Conservation (phyloP, 768 basidiomycete species). For the Terana coerulea region DNA sequence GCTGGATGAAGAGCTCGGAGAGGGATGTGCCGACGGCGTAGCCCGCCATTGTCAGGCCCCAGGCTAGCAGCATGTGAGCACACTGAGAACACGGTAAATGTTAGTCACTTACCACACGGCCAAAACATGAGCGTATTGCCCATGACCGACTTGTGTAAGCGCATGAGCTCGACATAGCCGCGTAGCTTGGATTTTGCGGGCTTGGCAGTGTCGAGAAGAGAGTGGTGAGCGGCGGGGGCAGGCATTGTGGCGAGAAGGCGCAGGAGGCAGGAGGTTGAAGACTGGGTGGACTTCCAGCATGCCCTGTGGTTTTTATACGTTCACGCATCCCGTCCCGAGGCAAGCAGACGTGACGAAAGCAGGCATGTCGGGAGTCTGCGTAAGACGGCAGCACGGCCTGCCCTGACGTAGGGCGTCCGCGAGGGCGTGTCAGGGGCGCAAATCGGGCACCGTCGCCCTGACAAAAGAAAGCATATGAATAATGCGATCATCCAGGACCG, state of each 20-base stretch:
- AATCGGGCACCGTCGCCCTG: too few species aligned
- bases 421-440: too few species aligned
- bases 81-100: background rate
- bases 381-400: too few species aligned
- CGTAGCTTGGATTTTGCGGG: conserved; percentile 10
- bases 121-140: conserved; percentile 24
- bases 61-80: conserved; percentile 12
- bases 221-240: conserved; percentile 5
- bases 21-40: conserved; percentile 12
- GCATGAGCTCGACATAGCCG: conserved; percentile 20
- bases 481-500: too few species aligned
- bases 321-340: too few species aligned
- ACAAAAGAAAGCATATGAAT: too few species aligned
- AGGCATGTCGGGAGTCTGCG: too few species aligned
- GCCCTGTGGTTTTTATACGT: too few species aligned
- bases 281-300: too few species aligned
- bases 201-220: background rate
- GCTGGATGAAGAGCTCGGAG: conserved; percentile 9
- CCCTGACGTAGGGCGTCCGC: too few species aligned
- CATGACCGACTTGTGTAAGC: conserved; percentile 20
- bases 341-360: too few species aligned
- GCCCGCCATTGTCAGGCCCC: conserved; percentile 22
- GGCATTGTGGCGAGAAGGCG: background rate
- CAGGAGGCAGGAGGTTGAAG: too few species aligned
- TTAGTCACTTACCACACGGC: conserved; percentile 20